Evolutionary conservation across 768 basidiomycete species (phyloP), one percentile per base, ranked within the genome.

Genomic region (Kwoniella bestiolae): DNA sequence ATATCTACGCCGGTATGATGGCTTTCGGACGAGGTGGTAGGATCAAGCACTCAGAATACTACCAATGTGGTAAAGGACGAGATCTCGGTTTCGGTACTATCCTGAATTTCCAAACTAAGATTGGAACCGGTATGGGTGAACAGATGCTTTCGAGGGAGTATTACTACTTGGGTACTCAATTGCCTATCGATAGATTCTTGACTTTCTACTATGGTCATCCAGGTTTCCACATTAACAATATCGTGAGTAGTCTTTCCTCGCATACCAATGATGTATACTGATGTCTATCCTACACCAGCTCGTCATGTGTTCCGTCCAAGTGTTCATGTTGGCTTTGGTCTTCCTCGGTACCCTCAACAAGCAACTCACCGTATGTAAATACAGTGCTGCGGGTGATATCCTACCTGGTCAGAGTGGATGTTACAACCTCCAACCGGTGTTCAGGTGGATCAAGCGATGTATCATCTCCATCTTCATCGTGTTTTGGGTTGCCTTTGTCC

Each of bases 101-200:
- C 77, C 83, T 99, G 75, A 99, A 99, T 82, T 99, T 99, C 90
- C 91, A 93, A 85, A 99, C 96, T 62, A 99, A 99, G 87, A 94
- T 99, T 75, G 95, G 96, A 12, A 98, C 94, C n/a, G 96, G 96
- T 81, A 99, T 99, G 96, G 96, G 96, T 38, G 96, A 99, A 80
- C 96, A 99, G 82, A 92, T 98, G 92, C 86, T 99, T 76, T 96
- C 93, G 83, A 88, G 96, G 68, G 96, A 98, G 82, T 98, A 99
- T 81, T 99, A 99, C 82, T 98, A 98, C 77, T 83, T 99, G 68
- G 96, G 96, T 29, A 99, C 96, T 25, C 96, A 98, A 79, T 86
- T 99, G 58, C 94, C 96, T 38, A 89, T 98, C 79, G 96, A 99
- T 80, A 89, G 96, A 49, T 99, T 99, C 88, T 84, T 99, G 82